phyloP scores from a whole-genome alignment of 768 basidiomycete species.

The Lentinula sp. region DNA sequence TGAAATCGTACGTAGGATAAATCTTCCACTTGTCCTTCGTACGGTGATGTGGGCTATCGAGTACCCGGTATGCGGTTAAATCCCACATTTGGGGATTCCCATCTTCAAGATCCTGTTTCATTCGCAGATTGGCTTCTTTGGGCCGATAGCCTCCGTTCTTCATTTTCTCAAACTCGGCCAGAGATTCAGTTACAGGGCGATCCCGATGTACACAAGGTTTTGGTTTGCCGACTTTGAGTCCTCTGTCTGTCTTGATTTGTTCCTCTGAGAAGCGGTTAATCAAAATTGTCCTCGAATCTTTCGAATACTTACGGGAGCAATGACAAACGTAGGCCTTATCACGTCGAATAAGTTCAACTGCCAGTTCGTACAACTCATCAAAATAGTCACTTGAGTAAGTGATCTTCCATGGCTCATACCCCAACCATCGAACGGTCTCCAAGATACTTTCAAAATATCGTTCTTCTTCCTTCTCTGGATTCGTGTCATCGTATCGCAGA shows the following conservation, averaged over 20 bases:
- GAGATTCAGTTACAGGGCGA: slow-evolving; percentile 81
- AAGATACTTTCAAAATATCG: slow-evolving; percentile 95
- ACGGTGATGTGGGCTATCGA: slow-evolving; percentile 87
- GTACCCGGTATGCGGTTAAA: slow-evolving; percentile 90
- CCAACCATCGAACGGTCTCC: slow-evolving; percentile 94
- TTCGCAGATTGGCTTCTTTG: slow-evolving; percentile 88
- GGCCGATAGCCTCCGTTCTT: slow-evolving; percentile 84
- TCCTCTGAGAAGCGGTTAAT: slow-evolving; percentile 52
- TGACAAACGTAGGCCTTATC: slow-evolving; percentile 96
- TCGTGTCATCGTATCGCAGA: slow-evolving; percentile 96
- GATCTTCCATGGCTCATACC: slow-evolving; percentile 97
- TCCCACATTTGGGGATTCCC: slow-evolving; percentile 99
- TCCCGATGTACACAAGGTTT: slow-evolving; percentile 82
- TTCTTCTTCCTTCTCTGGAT: slow-evolving; percentile 96
- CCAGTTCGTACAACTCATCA: slow-evolving; percentile 76
- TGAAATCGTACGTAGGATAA: slow-evolving; percentile 98
- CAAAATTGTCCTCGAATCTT: neutral
- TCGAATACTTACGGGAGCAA: slow-evolving; percentile 72
- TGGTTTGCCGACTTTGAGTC: slow-evolving; percentile 77
- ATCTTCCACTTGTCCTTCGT: slow-evolving; percentile 93
- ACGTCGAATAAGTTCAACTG: slow-evolving; percentile 80
- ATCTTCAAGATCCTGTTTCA: slow-evolving; percentile 93
- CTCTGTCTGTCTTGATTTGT: slow-evolving; percentile 84
- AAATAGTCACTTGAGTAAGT: slow-evolving; percentile 99
- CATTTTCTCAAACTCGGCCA: slow-evolving; percentile 89